A percentile compares a stretch with the other conserved stretches of the same genome.
phyloP scores from a whole-genome alignment of 345 rosid species.

The Carallia brachiata region DNA sequence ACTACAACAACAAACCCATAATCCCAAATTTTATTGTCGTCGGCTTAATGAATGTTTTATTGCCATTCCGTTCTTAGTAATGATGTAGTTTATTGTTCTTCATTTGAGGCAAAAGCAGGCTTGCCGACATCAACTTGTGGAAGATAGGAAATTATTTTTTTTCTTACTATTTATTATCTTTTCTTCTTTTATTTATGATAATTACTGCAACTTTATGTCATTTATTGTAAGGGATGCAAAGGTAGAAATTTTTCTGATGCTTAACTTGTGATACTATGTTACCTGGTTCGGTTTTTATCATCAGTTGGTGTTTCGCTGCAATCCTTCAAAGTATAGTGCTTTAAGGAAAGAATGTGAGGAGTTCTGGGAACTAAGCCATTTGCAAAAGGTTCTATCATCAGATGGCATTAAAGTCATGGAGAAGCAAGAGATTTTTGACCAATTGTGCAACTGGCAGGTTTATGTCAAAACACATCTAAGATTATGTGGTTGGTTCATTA shows the following conservation, averaged over 20 bases:
- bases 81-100: too few relatives aligned
- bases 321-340: constrained; percentile 57
- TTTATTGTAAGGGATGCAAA: not conserved
- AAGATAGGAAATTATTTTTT: not conserved
- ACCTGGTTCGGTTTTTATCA: constrained; percentile 12
- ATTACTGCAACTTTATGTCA: not conserved
- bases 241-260: not conserved
- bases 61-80: too few relatives aligned
- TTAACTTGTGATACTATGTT: not conserved
- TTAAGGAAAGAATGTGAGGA: constrained; percentile 65
- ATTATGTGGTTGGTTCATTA: not conserved
- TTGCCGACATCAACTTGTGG: not conserved
- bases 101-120: not conserved
- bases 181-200: too few relatives aligned
- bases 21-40: too few relatives aligned
- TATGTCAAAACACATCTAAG: constrained; percentile 1
- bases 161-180: not conserved
- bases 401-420: constrained; percentile 40
- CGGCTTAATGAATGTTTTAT: too few relatives aligned
- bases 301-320: constrained; percentile 79
- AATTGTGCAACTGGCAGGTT: constrained; percentile 87
- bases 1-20: too few relatives aligned
- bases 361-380: constrained; percentile 36
- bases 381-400: not conserved
- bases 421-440: constrained; percentile 48